These are phyloP conservation scores for Trametes cubensis DNA, from an alignment of 768 basidiomycete species.

Conservation along the genomic window DNA sequence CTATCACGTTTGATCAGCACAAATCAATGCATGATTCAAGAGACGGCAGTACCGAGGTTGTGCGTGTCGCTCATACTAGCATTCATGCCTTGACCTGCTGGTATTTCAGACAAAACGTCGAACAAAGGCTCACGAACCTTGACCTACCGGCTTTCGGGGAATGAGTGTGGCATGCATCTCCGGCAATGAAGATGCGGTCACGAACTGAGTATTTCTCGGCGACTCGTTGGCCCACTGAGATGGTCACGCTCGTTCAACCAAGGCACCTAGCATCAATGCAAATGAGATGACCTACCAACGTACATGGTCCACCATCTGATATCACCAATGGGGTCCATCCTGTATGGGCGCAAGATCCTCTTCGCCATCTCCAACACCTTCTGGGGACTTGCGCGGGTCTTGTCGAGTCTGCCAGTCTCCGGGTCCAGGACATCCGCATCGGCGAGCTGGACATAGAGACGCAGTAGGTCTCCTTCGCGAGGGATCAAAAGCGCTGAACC, in stretches of 20 bases:
- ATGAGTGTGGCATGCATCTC: constrained; percentile 55
- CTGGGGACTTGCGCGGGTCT: constrained; percentile 50
- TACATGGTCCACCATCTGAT: constrained; percentile 57
- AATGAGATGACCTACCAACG: constrained; percentile 39
- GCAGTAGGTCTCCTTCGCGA: constrained; percentile 65
- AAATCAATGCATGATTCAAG: neutral
- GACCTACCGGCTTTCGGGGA: constrained; percentile 45
- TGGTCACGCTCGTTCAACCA: too few species aligned
- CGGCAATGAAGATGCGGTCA: constrained; percentile 58
- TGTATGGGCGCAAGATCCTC: constrained; percentile 43
- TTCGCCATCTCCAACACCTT: constrained; percentile 51
- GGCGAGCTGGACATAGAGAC: constrained; percentile 68
- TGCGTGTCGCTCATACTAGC: constrained; percentile 57
- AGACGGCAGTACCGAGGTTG: constrained; percentile 45
- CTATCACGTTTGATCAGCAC: constrained; percentile 27
- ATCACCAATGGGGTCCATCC: constrained; percentile 32
- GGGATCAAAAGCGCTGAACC: constrained; percentile 78
- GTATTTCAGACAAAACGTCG: neutral
- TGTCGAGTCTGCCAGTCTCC: constrained; percentile 55
- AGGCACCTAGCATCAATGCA: neutral
- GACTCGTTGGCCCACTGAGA: constrained; percentile 57
- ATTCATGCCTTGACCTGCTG: constrained; percentile 50
- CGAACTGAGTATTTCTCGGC: constrained; percentile 51
- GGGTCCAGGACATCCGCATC: constrained; percentile 49
- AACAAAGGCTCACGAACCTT: neutral